Evolutionary conservation across 768 basidiomycete species (phyloP).

Genomic region (Serendipita indica): DNA sequence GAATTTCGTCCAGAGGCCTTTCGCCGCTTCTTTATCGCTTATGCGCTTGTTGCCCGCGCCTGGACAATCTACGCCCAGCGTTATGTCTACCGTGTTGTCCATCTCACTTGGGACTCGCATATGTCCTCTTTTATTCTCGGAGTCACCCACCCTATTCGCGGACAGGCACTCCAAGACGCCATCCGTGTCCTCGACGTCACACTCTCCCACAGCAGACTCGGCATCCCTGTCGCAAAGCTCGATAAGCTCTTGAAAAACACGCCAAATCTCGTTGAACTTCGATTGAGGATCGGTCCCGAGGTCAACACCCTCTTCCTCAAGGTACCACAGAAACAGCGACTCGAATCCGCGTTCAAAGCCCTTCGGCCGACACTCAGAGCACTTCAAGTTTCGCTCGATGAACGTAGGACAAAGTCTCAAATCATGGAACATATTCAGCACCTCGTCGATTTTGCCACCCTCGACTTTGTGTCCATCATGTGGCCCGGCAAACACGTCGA

Average conservation of each 20-base stretch:
- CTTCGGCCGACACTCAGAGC: neutral
- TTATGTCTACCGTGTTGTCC: neutral
- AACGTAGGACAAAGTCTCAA: neutral
- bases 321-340: neutral
- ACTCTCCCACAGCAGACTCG: neutral
- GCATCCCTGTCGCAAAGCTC: neutral
- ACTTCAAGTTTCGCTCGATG: neutral
- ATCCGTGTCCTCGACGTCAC: neutral
- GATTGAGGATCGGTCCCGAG: neutral
- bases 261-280: constrained; percentile 2
- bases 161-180: neutral
- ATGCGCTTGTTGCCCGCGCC: neutral
- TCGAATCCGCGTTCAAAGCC: neutral
- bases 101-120: neutral
- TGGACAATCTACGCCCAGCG: neutral
- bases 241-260: neutral
- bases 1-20: constrained; percentile 6
- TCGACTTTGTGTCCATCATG: neutral
- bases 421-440: neutral
- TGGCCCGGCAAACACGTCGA: neutral
- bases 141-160: neutral
- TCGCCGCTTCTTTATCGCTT: neutral
- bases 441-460: neutral
- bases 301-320: neutral
- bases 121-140: neutral